Base-by-base conservation (phyloP, 1,284 basidiomycete species). In the Cryptococcus sp. region DNA sequence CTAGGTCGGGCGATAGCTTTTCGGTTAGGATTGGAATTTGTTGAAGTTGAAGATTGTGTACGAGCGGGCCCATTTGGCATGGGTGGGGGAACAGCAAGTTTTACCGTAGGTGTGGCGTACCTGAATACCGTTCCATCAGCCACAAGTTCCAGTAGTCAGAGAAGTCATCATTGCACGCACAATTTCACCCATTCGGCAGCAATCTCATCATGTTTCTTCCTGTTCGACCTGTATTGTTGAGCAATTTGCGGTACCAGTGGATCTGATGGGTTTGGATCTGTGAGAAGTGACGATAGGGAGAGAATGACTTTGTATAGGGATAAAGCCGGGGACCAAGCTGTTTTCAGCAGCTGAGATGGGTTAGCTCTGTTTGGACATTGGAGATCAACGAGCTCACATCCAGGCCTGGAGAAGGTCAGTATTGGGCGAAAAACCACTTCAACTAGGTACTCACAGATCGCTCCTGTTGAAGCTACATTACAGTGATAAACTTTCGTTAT, bases 301-400 rank as follows among this genome's bases (percentile, higher is more conserved):
- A 93, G 82, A 73, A 94, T 85, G 67, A 93, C 88, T 79, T 94
- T 94, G 81, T 89, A 92, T 43, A 94, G 79, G 2, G 90, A 92
- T 35, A 94, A 78, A 0, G 90, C 90, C 2, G 91, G 90, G 0
- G 89, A 91, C 91, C 90, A 94, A 63, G 89, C 88, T 65, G 84
- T 82, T 77, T 94, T 92, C 58, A 93, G 81, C 48, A 92, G 88
- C 74, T 93, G 86, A 61, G 79, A 46, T 86, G 86, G 50, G 82
- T 54, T 35, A 31, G n/a, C 15, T 44, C 32, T 30, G 54, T 30
- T 30, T 14, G 23, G 11, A 8, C 33, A 23, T n/a, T 47, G 15
- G 15, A 48, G 37, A 44, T 43, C 4, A 31, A 56, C 43, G 6
- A 43, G 60, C 73, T 63, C 46, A 76, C 73, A 46, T 76, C 72